phyloP scores from a whole-genome alignment of 2,329 filamentous ascomycete genomes.

The Orbilia oligospora region DNA sequence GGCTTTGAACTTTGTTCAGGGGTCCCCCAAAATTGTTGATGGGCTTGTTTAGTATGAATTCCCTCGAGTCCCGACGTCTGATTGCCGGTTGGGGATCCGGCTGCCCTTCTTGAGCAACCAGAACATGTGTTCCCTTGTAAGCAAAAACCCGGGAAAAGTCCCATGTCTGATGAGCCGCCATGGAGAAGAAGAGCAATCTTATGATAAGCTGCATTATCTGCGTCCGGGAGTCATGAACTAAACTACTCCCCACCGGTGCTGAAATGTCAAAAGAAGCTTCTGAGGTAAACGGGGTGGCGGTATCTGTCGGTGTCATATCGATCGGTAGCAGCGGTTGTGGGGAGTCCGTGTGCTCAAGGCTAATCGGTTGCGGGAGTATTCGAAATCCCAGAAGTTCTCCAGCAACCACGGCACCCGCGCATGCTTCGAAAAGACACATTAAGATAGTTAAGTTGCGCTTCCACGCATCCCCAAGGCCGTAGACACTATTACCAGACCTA shows the following conservation, averaged over 20 bases:
- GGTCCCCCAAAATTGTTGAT: conserved; percentile 29
- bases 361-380: neutral
- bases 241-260: neutral
- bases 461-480: conserved; percentile 39
- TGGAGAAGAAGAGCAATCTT: conserved; percentile 43
- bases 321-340: conserved; percentile 11
- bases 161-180: conserved; percentile 56
- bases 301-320: conserved; percentile 35
- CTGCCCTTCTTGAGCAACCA: neutral
- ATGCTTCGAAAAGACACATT: conserved; percentile 42
- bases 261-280: conserved; percentile 36
- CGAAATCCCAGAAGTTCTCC: conserved; percentile 41
- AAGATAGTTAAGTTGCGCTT: conserved; percentile 39
- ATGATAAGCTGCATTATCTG: conserved; percentile 43
- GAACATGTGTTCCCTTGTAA: conserved; percentile 37
- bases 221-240: neutral
- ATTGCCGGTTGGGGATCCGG: neutral
- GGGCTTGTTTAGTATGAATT: conserved; percentile 41
- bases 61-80: conserved; percentile 40
- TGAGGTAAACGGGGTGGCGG: conserved; percentile 26
- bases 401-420: conserved; percentile 26
- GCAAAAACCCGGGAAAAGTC: conserved; percentile 42
- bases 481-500: conserved; percentile 13
- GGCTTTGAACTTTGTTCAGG: conserved; percentile 22
- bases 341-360: neutral